These are phyloP conservation scores for Yamadazyma sp. DNA, from an alignment of 805 yeast genomes.

Conservation along the genomic window DNA sequence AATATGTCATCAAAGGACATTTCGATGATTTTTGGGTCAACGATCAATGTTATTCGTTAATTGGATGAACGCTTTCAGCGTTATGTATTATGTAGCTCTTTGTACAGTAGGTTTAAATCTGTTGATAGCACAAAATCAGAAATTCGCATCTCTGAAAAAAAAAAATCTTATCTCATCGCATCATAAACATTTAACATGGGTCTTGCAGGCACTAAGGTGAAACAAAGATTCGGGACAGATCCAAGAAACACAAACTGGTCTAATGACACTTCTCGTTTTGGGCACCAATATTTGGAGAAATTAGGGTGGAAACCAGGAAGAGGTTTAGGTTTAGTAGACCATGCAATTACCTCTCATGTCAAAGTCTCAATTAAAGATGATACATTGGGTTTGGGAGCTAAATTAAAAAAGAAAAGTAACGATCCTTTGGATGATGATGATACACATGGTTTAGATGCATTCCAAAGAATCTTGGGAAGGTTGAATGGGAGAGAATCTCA, in stretches of 20 bases:
- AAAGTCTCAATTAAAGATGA: conserved; percentile 82
- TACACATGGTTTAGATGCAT: conserved; percentile 87
- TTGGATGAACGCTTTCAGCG: conserved; percentile 2
- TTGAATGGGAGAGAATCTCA: conserved; percentile 81
- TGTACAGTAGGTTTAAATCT: too few species aligned
- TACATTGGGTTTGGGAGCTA: conserved; percentile 87
- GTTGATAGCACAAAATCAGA: too few species aligned
- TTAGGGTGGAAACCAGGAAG: conserved; percentile 92
- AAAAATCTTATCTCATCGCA: conserved; percentile 12
- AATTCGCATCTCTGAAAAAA: not conserved
- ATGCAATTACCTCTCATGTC: conserved; percentile 76
- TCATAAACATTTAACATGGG: conserved; percentile 55
- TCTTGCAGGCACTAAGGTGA: conserved; percentile 73
- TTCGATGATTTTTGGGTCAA: conserved; percentile 42
- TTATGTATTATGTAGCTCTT: not conserved
- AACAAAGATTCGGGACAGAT: conserved; percentile 85
- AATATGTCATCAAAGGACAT: conserved; percentile 37
- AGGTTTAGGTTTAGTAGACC: conserved; percentile 72
- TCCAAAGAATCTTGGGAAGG: conserved; percentile 85
- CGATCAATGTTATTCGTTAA: conserved; percentile 42
- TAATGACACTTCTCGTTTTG: conserved; percentile 77
- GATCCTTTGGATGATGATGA: conserved; percentile 80
- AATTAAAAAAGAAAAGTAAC: conserved; percentile 53
- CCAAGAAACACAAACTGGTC: conserved; percentile 97
- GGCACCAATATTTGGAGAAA: conserved; percentile 77